phyloP scores from a whole-genome alignment of 352 stramenopile species.

The Phytophthora ohioensis region DNA sequence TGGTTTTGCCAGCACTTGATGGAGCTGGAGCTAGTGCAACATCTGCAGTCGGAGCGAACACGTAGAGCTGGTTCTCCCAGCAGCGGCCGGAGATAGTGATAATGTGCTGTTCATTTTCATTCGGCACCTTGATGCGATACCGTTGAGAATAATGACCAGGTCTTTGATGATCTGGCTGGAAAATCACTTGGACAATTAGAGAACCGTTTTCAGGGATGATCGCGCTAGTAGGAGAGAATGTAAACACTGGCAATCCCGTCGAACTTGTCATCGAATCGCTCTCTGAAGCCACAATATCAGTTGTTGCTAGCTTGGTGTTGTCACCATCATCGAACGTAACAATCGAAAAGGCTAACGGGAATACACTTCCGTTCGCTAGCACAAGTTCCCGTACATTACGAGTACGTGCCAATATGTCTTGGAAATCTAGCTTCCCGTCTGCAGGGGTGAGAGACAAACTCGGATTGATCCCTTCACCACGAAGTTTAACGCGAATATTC shows the following conservation, averaged over 20 bases:
- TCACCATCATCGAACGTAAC: slow-evolving; percentile 12
- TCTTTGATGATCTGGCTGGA: slow-evolving; percentile 68
- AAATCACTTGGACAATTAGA: slow-evolving; percentile 66
- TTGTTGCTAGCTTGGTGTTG: neutral
- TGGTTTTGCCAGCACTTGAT: neutral
- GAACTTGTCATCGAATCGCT: slow-evolving; percentile 11
- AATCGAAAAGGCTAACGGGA: slow-evolving; percentile 71
- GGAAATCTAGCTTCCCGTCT: slow-evolving; percentile 73
- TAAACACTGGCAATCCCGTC: slow-evolving; percentile 59
- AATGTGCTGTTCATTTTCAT: slow-evolving; percentile 75
- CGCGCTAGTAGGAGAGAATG: slow-evolving; percentile 66
- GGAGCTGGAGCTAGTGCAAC: neutral
- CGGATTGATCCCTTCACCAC: slow-evolving; percentile 82
- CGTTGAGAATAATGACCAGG: slow-evolving; percentile 62
- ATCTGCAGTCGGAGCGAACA: slow-evolving; percentile 47
- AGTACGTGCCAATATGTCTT: slow-evolving; percentile 71
- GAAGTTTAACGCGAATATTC: slow-evolving; percentile 50
- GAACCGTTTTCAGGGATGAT: slow-evolving; percentile 67
- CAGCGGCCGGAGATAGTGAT: slow-evolving; percentile 63
- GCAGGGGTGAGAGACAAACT: slow-evolving; percentile 68
- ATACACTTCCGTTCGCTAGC: slow-evolving; percentile 70
- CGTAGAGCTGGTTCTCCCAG: slow-evolving; percentile 85
- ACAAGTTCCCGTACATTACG: slow-evolving; percentile 53
- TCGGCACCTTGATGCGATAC: slow-evolving; percentile 76
- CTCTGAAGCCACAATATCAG: neutral